Base-by-base conservation (phyloP, 371 early-diverging fungal species). In the Haplosporangium sp. region DNA sequence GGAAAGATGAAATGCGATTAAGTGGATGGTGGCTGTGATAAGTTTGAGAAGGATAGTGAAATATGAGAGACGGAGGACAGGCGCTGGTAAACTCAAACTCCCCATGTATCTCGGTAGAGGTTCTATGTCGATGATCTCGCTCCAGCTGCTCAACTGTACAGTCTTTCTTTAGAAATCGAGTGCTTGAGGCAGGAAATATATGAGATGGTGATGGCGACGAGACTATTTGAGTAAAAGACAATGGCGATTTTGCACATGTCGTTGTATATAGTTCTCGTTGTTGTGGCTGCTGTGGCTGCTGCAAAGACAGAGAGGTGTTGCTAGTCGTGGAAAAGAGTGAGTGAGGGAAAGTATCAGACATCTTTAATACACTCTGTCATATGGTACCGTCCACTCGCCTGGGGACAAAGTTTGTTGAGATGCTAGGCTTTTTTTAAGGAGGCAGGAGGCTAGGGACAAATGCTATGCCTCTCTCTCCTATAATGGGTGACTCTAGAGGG, bases 311-410 rank as follows among this genome's bases (percentile, higher is more conserved):
- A 6, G 60, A 17, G 20, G 10, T 48, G 58, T 39, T 19, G n/a
- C 20, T 27, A 9, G 47, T 17, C 34, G 73, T 56, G 35, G 44
- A 10, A 40, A 73, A 73, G 35, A 73, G 62, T 20, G 68, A 68
- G 63, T 67, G 73, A n/a, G 73, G 73, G 39, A 73, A 67, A 47
- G 63, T 35, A 63, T 52, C 67, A 17, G 68, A 53, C 63, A 62
- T 67, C 39, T 6, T 61, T 27, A 19, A 39, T 27, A n/a, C 60
- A 39, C 40, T 39, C 11, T 39, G 42, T 59, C 17, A 37, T 39
- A 40, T 17, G 42, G 20, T 37, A 8, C 59, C 4, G 59, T 13
- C 27, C 47, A 27, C 40, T 63, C 40, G 42, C 42, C 34, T 47
- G 65, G 48, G 6, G 42, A 62, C 3, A 59, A 10, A n/a, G 17